Percentiles rank a stretch among this genome's conserved stretches.
These are phyloP conservation scores for Neurospora sp. DNA, from an alignment of 495 filamentous ascomycete genomes.

Conservation along the genomic window DNA sequence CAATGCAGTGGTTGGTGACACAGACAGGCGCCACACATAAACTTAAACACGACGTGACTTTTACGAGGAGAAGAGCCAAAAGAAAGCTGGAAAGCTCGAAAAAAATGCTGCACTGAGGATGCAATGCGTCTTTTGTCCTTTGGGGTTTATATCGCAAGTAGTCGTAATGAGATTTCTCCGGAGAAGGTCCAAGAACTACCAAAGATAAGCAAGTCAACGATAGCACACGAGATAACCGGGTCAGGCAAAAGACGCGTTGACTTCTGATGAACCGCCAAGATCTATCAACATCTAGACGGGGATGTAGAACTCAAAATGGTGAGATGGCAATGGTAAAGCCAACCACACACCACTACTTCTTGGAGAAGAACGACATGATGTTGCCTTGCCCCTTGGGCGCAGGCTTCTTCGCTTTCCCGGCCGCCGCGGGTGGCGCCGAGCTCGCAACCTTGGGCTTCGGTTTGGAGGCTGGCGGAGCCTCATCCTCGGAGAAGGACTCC, in stretches of 20 bases:
- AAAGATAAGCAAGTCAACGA: not conserved
- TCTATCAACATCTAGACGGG: not conserved
- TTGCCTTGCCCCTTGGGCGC: conserved; percentile 62
- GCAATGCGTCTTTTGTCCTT: not conserved
- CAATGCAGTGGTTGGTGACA: not conserved
- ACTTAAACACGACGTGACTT: not conserved
- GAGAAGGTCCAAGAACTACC: not conserved
- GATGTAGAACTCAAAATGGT: too few relatives aligned
- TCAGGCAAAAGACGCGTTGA: not conserved
- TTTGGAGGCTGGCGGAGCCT: conserved; percentile 41
- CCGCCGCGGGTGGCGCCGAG: conserved; percentile 14
- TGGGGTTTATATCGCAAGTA: not conserved
- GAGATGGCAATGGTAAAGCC: not conserved
- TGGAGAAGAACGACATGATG: conserved; percentile 91
- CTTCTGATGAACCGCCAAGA: not conserved
- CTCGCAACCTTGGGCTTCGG: conserved; percentile 45
- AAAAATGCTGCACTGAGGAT: not conserved
- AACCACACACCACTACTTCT: conserved; percentile 43
- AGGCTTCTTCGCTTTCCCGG: conserved; percentile 46
- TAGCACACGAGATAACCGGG: not conserved
- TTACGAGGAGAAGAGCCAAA: not conserved
- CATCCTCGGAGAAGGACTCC: conserved; percentile 96
- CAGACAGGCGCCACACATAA: not conserved
- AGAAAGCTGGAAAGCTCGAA: not conserved
- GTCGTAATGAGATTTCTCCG: not conserved